phyloP scores from a whole-genome alignment of 225 moss, liverwort and hornwort genomes.

The Pseudisothecium myosuroides region DNA sequence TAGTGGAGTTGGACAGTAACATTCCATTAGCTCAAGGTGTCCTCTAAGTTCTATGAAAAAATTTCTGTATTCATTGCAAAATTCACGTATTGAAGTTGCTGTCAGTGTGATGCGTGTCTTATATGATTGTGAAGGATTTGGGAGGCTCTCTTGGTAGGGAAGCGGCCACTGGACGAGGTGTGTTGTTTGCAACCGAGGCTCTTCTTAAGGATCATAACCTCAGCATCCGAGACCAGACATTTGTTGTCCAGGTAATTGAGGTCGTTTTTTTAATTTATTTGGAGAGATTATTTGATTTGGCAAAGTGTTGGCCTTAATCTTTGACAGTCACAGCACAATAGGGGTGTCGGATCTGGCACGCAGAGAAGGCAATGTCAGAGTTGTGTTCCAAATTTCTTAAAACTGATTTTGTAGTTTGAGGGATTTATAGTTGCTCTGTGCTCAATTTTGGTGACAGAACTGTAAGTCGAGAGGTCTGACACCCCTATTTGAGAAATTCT shows the following conservation, averaged over 20 bases:
- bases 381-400: not conserved
- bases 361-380: not conserved
- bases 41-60: not conserved
- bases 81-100: not conserved
- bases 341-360: not conserved
- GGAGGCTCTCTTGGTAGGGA: conserved; percentile 97
- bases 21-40: not conserved
- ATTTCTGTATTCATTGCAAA: not conserved
- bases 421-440: not conserved
- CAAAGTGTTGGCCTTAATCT: not conserved
- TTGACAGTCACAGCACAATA: not conserved
- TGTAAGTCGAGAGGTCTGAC: not conserved
- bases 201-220: conserved; percentile 71
- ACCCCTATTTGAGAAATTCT: not conserved
- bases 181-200: conserved; percentile 68
- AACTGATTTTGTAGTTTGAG: not conserved
- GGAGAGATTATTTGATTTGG: not conserved
- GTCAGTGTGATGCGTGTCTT: not conserved
- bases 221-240: conserved; percentile 54
- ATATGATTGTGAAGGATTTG: conserved; percentile 46
- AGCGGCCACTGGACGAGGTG: conserved; percentile 93
- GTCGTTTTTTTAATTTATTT: not conserved
- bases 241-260: conserved; percentile 62
- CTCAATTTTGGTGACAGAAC: not conserved
- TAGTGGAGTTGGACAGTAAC: not conserved